Conservation (phyloP, 331 rosid genomes). For the Telfairia occidentalis region DNA sequence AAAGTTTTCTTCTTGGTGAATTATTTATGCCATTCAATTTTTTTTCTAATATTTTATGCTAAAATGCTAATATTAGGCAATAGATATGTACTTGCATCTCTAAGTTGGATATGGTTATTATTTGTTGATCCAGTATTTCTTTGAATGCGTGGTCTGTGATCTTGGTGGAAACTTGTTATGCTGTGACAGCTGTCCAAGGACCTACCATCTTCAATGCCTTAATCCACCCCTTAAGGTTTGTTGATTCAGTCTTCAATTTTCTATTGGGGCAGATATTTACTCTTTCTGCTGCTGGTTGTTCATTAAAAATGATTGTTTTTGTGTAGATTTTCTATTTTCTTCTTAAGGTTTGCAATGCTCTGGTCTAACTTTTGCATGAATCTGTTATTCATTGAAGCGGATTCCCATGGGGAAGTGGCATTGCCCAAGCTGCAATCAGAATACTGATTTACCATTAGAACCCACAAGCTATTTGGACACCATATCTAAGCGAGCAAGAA, state of each 20-base stretch:
- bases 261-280: slow-evolving; percentile 11
- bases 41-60: not conserved
- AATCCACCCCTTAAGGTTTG: slow-evolving; percentile 96
- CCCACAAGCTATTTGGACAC: slow-evolving; percentile 49
- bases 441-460: slow-evolving; percentile 40
- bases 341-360: not conserved
- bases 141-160: slow-evolving; percentile 91
- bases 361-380: not conserved
- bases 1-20: not conserved
- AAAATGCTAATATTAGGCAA: not conserved
- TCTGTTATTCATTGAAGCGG: slow-evolving; percentile 44
- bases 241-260: slow-evolving; percentile 1
- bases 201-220: slow-evolving; percentile 92
- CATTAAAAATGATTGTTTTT: not conserved
- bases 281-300: not conserved
- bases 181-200: slow-evolving; percentile 94
- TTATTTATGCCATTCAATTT: not conserved
- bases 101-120: slow-evolving; percentile 14
- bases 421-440: slow-evolving; percentile 78
- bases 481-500: slow-evolving; percentile 88
- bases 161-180: slow-evolving; percentile 94
- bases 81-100: slow-evolving; percentile 5
- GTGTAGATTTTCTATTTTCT: not conserved
- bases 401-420: slow-evolving; percentile 94
- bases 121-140: slow-evolving; percentile 66